A percentile compares a stretch with the other conserved stretches of the same genome.
phyloP scores from a whole-genome alignment of 2,329 filamentous ascomycete species.

The Fusarium lateritium region DNA sequence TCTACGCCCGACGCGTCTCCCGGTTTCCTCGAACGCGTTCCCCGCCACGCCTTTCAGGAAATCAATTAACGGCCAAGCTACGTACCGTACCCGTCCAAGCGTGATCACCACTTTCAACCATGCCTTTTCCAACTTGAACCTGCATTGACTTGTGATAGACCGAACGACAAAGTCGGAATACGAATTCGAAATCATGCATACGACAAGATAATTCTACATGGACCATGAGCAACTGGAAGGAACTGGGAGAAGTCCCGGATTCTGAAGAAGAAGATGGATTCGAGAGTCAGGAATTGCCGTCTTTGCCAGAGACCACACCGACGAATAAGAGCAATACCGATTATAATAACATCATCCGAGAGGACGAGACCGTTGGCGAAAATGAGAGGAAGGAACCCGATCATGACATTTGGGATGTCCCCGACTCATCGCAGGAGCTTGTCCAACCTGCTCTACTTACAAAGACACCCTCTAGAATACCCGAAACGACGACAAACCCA shows the following conservation, averaged over 20 bases:
- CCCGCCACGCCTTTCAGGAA: conserved; percentile 36
- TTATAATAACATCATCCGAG: background rate
- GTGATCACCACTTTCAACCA: conserved; percentile 17
- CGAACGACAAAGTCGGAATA: conserved; percentile 2
- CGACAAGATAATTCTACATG: conserved; percentile 49
- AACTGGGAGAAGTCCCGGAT: conserved; percentile 66
- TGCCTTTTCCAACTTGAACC: conserved; percentile 19
- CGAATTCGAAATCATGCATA: conserved; percentile 20
- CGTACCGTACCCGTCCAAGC: conserved; percentile 18
- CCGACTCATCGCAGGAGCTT: conserved; percentile 53
- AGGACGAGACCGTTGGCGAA: background rate
- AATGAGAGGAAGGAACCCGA: conserved; percentile 25
- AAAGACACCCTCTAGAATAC: conserved; percentile 15
- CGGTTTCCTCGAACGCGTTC: conserved; percentile 46
- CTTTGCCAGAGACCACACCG: conserved; percentile 8
- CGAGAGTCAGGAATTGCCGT: conserved; percentile 54
- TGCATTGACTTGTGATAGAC: background rate
- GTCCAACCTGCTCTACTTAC: conserved; percentile 3
- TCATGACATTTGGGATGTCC: conserved; percentile 56
- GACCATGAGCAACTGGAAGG: conserved; percentile 65
- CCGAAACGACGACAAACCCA: conserved; percentile 16
- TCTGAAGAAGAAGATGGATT: conserved; percentile 65
- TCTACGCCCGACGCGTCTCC: conserved; percentile 49
- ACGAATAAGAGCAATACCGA: conserved; percentile 13
- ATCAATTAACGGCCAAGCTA: conserved; percentile 39